These are phyloP conservation scores for Spathaspora boniae DNA, from an alignment of 805 yeast species.

Conservation along the genomic window DNA sequence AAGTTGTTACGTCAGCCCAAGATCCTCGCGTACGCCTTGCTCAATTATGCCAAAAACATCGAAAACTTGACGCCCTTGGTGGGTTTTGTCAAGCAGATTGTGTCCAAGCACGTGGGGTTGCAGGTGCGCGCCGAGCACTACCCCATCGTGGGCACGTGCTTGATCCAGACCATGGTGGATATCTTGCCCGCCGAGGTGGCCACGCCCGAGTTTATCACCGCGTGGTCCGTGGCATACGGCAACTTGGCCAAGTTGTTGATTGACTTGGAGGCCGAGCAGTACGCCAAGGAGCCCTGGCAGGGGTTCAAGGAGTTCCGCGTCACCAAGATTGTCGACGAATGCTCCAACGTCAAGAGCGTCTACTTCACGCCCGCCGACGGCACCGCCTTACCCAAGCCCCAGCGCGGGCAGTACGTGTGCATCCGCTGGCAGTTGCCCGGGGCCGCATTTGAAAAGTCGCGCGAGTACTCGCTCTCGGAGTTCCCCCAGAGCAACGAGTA, in stretches of 20 bases:
- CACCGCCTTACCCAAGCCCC: conserved; percentile 16
- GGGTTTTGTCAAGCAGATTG: conserved; percentile 56
- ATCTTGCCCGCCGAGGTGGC: conserved; percentile 57
- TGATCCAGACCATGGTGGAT: conserved; percentile 52
- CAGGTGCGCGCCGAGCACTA: conserved; percentile 63
- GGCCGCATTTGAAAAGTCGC: conserved; percentile 40
- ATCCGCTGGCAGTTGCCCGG: conserved; percentile 30
- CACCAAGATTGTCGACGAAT: conserved; percentile 38
- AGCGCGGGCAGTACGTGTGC: conserved; percentile 48
- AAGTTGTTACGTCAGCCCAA: conserved; percentile 53
- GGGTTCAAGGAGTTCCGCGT: conserved; percentile 55
- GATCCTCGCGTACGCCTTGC: conserved; percentile 59
- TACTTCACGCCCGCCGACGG: conserved; percentile 47
- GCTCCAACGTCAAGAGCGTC: conserved; percentile 47
- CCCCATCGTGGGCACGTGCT: conserved; percentile 56
- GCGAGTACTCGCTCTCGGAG: conserved; percentile 60
- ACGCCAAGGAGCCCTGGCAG: conserved; percentile 47
- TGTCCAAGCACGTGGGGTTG: conserved; percentile 63
- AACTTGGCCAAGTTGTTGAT: conserved; percentile 61
- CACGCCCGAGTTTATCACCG: conserved; percentile 53
- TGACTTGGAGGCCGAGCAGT: conserved; percentile 47
- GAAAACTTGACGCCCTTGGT: conserved; percentile 53
- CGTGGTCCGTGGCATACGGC: conserved; percentile 66
- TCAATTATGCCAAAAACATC: conserved; percentile 60
- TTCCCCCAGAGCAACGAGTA: conserved; percentile 32